phyloP scores from a whole-genome alignment of 2,329 filamentous ascomycete genomes.

The Raffaelea deltoideospora region DNA sequence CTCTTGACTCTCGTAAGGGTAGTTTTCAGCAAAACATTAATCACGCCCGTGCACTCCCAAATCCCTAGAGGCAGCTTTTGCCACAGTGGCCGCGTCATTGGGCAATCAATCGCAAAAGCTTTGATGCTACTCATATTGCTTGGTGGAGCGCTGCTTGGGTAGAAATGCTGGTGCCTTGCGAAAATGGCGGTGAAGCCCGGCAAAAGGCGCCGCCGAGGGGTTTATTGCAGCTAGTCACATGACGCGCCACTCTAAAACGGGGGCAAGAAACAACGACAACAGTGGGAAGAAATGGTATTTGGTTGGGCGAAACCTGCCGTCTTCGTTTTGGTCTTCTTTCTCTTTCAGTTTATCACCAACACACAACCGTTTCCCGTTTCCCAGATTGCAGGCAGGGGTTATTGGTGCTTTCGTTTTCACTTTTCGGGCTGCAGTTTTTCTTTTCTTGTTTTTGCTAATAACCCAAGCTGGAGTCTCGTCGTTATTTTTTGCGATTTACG shows the following conservation, averaged over 20 bases:
- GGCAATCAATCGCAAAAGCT: neutral
- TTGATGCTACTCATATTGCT: neutral
- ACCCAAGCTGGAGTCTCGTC: neutral
- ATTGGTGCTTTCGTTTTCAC: too few species aligned
- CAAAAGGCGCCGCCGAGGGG: neutral
- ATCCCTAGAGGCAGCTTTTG: neutral
- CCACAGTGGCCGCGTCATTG: neutral
- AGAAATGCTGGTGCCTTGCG: neutral
- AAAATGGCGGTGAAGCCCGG: neutral
- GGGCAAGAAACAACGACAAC: neutral
- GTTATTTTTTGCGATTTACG: neutral
- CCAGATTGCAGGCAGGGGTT: too few species aligned
- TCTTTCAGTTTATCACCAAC: neutral
- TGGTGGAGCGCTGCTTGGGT: neutral
- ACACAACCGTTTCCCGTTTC: neutral
- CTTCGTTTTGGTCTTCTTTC: neutral
- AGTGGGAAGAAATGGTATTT: neutral
- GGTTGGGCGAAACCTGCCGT: neutral
- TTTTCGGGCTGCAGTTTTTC: neutral
- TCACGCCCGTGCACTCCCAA: neutral
- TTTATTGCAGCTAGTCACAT: slow-evolving; percentile 6
- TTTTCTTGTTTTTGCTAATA: neutral
- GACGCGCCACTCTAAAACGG: slow-evolving; percentile 5
- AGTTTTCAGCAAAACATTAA: neutral
- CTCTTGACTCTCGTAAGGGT: too few species aligned